These are phyloP conservation scores for Fraxinus cuspidata DNA, from an alignment of 257 asterid species.

Conservation along the genomic window DNA sequence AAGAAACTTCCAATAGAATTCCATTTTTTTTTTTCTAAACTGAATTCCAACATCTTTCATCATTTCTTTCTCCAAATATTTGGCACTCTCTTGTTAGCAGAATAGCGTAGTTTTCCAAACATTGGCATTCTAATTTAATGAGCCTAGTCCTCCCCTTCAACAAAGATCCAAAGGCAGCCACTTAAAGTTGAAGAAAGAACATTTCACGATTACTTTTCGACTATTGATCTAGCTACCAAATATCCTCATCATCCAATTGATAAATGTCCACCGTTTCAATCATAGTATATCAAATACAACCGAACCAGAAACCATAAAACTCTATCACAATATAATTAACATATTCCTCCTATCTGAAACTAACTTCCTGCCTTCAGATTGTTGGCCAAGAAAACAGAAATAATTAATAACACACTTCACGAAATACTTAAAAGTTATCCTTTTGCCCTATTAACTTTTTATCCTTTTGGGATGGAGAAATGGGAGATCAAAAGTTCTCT, in stretches of 20 bases:
- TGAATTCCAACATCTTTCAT: background rate
- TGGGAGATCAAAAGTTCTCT: background rate
- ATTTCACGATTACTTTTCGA: background rate
- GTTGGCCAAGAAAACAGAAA: background rate
- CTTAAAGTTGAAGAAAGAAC: background rate
- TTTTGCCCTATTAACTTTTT: background rate
- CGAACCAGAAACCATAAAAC: background rate
- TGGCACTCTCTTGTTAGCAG: background rate
- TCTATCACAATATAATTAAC: background rate
- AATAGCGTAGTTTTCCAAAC: background rate
- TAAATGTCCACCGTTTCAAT: background rate
- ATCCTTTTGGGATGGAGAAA: background rate
- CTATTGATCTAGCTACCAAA: background rate
- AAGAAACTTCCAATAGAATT: background rate
- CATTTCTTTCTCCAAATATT: background rate
- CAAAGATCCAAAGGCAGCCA: background rate
- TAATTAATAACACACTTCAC: background rate
- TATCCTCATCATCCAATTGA: background rate
- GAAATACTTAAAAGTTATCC: background rate
- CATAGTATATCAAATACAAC: background rate
- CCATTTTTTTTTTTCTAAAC: background rate
- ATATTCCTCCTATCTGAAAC: background rate
- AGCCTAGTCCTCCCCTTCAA: background rate
- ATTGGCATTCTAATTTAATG: background rate
- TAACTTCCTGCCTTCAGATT: background rate